phyloP scores from a whole-genome alignment of 176 grass and related monocot genomes.

The Musa acuminata region DNA sequence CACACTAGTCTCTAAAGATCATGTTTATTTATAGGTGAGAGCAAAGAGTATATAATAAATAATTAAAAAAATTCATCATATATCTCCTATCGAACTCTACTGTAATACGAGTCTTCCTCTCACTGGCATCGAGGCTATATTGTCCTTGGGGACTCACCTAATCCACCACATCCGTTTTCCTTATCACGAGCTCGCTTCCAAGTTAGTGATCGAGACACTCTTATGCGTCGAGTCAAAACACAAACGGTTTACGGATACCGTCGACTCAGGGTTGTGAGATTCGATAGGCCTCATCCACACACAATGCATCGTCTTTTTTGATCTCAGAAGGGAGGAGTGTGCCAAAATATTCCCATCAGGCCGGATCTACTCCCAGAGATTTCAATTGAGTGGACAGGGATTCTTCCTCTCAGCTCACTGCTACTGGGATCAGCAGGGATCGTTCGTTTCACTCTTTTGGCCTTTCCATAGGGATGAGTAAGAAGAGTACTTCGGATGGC shows the following conservation, averaged over 20 bases:
- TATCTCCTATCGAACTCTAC: too few relatives aligned
- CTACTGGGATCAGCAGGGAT: slow-evolving; percentile 20
- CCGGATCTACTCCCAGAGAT: slow-evolving; percentile 19
- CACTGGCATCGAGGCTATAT: too few relatives aligned
- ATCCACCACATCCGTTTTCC: slow-evolving; percentile 18
- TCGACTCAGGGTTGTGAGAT: slow-evolving; percentile 19
- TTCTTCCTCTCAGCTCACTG: slow-evolving; percentile 29
- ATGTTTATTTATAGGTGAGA: too few relatives aligned
- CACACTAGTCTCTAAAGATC: too few relatives aligned
- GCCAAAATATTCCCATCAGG: slow-evolving; percentile 7
- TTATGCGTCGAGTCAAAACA: slow-evolving; percentile 8
- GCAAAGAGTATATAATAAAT: too few relatives aligned
- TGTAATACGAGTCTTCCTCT: too few relatives aligned
- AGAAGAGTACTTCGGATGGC: too few relatives aligned
- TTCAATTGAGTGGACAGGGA: slow-evolving; percentile 19
- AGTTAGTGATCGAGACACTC: slow-evolving; percentile 16
- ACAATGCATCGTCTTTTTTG: slow-evolving; percentile 20
- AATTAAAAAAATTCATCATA: too few relatives aligned
- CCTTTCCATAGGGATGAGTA: slow-evolving; percentile 23
- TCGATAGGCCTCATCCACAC: slow-evolving; percentile 21
- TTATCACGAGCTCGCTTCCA: slow-evolving; percentile 17
- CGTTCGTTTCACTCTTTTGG: slow-evolving; percentile 21
- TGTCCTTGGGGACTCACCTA: too few relatives aligned
- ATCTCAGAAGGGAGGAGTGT: slow-evolving; percentile 20
- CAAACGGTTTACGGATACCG: slow-evolving; percentile 15